A percentile compares a stretch with the other conserved stretches of the same genome.
These are phyloP conservation scores for Pilatotrama ljubarskyi DNA, from an alignment of 768 basidiomycete genomes.

Conservation along the genomic window DNA sequence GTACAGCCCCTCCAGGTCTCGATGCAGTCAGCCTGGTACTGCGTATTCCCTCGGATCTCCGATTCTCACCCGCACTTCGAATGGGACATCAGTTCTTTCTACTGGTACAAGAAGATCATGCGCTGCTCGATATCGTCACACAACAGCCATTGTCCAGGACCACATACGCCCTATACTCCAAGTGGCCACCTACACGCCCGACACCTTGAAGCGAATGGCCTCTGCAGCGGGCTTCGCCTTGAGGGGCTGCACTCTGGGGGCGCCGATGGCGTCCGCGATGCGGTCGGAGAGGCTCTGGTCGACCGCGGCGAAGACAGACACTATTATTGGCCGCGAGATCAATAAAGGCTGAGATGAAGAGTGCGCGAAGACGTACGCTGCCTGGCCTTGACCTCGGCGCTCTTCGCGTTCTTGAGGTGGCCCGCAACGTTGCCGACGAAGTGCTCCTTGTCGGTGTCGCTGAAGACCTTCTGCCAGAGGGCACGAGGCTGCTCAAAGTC, in stretches of 20 bases:
- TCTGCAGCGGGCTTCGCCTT: constrained; percentile 58
- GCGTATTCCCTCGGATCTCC: too few relatives aligned
- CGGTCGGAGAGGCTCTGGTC: constrained; percentile 73
- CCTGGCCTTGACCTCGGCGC: constrained; percentile 54
- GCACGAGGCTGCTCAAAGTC: constrained; percentile 85
- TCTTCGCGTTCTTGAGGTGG: constrained; percentile 65
- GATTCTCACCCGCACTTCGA: too few relatives aligned
- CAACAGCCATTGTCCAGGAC: neutral
- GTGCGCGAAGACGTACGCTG: constrained; percentile 53
- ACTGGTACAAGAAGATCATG: neutral
- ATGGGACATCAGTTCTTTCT: neutral
- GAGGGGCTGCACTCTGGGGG: constrained; percentile 58
- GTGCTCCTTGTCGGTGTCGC: constrained; percentile 56
- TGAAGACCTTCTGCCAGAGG: constrained; percentile 69
- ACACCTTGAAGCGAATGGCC: constrained; percentile 50
- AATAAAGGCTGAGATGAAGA: neutral
- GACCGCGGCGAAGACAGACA: constrained; percentile 79
- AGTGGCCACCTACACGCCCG: neutral
- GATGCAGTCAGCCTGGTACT: too few relatives aligned
- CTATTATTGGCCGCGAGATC: constrained; percentile 34
- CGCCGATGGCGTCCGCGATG: constrained; percentile 73
- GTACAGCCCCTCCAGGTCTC: too few relatives aligned
- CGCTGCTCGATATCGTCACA: neutral
- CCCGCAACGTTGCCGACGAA: constrained; percentile 68
- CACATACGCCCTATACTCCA: too few relatives aligned